Percentiles rank a stretch among this genome's conserved stretches.
These are phyloP conservation scores for Podospora bellae-mahoneyi DNA, from an alignment of 495 filamentous ascomycete genomes.

Conservation along the genomic window DNA sequence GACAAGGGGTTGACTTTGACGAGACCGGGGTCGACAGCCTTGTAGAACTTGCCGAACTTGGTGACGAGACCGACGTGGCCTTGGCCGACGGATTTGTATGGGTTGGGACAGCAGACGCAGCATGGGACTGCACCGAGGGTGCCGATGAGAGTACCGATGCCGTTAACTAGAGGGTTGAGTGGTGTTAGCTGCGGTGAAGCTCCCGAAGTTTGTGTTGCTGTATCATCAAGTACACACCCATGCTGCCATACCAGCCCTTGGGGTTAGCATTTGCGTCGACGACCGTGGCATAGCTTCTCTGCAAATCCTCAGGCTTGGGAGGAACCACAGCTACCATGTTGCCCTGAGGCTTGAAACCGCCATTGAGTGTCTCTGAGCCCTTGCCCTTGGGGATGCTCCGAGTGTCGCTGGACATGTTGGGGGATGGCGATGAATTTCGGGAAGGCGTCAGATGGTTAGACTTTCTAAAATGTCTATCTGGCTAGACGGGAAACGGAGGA, in stretches of 20 bases:
- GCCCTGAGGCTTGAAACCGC: constrained; percentile 41
- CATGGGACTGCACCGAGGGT: constrained; percentile 85
- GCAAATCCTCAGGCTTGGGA: constrained; percentile 76
- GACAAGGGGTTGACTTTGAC: constrained; percentile 98
- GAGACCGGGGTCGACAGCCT: constrained; percentile 93
- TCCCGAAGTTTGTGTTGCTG: constrained; percentile 1
- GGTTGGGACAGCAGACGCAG: constrained; percentile 91
- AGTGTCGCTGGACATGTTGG: constrained; percentile 9
- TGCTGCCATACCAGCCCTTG: constrained; percentile 86
- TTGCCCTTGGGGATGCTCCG: constrained; percentile 27
- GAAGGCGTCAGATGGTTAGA: not conserved
- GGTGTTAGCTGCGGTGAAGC: constrained; percentile 2
- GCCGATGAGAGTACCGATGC: constrained; percentile 72
- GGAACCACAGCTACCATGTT: constrained; percentile 73
- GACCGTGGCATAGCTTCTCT: constrained; percentile 82
- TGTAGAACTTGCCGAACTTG: constrained; percentile 94
- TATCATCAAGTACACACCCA: constrained; percentile 58
- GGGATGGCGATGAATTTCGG: not conserved
- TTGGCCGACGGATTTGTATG: constrained; percentile 89
- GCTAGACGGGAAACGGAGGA: not conserved
- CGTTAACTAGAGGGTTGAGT: constrained; percentile 55
- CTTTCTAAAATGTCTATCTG: not conserved
- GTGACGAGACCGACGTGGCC: constrained; percentile 94
- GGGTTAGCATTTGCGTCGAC: constrained; percentile 66
- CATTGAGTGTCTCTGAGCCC: constrained; percentile 13